Percentiles rank a stretch among this genome's conserved stretches.
Evolutionary conservation across 2,329 filamentous ascomycete species (phyloP).

Genomic region (Acephala macrosclerotiorum): DNA sequence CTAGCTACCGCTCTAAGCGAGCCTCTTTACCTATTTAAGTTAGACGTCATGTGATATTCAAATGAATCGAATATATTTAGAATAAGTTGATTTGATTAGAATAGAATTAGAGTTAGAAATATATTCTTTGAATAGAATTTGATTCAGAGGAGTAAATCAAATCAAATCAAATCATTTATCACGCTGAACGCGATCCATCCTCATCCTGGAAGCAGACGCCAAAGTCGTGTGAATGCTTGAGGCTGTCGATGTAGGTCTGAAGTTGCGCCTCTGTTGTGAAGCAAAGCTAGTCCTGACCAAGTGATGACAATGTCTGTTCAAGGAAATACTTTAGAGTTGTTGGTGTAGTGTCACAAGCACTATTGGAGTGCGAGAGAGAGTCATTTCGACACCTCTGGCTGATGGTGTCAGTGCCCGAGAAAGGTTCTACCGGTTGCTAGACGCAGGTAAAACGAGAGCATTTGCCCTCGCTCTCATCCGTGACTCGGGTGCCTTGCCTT

Average conservation of each 20-base stretch:
- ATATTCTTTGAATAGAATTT: too few species aligned
- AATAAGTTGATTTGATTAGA: too few species aligned
- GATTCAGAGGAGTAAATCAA: too few species aligned
- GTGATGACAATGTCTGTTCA: not conserved
- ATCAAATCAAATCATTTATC: too few species aligned
- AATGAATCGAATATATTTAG: too few species aligned
- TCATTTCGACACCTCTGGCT: not conserved
- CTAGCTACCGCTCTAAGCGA: too few species aligned
- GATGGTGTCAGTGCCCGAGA: too few species aligned
- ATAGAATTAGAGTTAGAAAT: too few species aligned
- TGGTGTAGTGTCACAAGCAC: not conserved
- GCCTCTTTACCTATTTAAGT: too few species aligned
- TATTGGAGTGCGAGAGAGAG: not conserved
- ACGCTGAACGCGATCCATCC: too few species aligned
- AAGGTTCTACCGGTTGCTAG: not conserved
- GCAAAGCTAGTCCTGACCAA: not conserved
- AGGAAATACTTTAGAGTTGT: too few species aligned
- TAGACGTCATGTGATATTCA: too few species aligned
- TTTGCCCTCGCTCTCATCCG: not conserved
- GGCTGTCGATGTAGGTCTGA: slow-evolving; percentile 9
- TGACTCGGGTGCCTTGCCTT: not conserved
- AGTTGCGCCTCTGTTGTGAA: not conserved
- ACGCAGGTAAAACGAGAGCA: not conserved
- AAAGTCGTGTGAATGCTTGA: slow-evolving; percentile 4
- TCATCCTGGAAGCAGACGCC: slow-evolving; percentile 2